These are phyloP conservation scores for Fabrea salina DNA, from an alignment of 169 alveolate genomes.

Conservation along the genomic window DNA sequence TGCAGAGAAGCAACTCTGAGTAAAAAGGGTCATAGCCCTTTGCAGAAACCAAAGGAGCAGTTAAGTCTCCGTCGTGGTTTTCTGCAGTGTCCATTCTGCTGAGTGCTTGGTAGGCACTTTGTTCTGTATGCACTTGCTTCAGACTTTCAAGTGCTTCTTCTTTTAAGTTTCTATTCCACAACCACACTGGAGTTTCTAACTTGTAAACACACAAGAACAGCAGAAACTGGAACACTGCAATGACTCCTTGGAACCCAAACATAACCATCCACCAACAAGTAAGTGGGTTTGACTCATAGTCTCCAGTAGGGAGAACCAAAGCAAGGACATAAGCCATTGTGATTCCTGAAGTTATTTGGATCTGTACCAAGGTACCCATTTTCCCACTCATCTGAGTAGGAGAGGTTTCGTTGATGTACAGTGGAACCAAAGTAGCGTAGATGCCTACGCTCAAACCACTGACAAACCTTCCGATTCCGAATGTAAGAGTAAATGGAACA, in stretches of 20 bases:
- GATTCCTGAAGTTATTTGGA: background rate
- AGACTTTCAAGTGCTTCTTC: constrained; percentile 1
- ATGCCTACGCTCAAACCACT: constrained; percentile 14
- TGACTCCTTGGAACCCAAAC: background rate
- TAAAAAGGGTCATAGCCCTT: background rate
- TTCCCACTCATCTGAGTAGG: constrained; percentile 19
- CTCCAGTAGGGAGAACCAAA: constrained; percentile 18
- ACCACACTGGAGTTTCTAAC: constrained; percentile 23
- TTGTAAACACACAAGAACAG: background rate
- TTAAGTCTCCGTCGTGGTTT: no score
- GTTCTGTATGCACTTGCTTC: background rate
- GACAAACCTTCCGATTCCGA: constrained; percentile 30
- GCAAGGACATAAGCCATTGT: background rate
- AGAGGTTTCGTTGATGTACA: background rate
- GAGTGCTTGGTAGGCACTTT: background rate
- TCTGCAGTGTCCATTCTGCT: background rate
- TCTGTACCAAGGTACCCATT: constrained; percentile 18
- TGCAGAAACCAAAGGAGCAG: no score
- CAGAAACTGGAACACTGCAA: background rate
- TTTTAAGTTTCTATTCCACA: background rate
- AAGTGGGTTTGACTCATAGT: background rate
- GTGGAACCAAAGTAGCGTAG: background rate
- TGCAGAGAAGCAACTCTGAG: background rate
- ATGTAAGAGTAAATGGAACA: background rate
- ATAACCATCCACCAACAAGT: constrained; percentile 14